phyloP scores from a whole-genome alignment of 805 yeast species.

The Diddensiella santjacobensis region DNA sequence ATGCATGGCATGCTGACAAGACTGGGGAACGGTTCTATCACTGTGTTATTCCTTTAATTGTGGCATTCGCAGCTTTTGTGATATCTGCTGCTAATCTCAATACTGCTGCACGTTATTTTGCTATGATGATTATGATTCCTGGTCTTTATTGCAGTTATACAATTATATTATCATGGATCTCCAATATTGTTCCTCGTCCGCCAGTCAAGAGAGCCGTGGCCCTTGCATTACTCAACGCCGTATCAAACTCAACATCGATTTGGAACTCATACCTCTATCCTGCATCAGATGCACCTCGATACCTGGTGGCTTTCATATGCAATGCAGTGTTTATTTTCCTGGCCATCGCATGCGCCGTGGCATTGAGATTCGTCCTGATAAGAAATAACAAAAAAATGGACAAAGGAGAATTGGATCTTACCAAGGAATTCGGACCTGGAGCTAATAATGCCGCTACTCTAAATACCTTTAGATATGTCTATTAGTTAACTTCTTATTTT shows the following conservation, averaged over 20 bases:
- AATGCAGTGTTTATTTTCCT: conserved; percentile 16
- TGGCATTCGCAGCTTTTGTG: conserved; percentile 7
- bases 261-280: conserved; percentile 21
- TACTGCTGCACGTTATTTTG: conserved; percentile 55
- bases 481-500: neutral
- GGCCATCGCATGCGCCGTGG: conserved; percentile 8
- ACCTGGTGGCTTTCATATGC: conserved; percentile 15
- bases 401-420: conserved; percentile 12
- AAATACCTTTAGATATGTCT: no score
- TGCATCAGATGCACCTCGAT: conserved; percentile 16
- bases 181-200: conserved; percentile 54
- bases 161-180: conserved; percentile 51
- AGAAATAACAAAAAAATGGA: conserved; percentile 16
- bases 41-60: conserved; percentile 37
- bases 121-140: conserved; percentile 55
- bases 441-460: conserved; percentile 3
- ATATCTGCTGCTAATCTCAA: conserved; percentile 37
- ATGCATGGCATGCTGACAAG: conserved; percentile 55
- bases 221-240: conserved; percentile 51
- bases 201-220: conserved; percentile 57
- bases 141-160: conserved; percentile 53
- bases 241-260: conserved; percentile 24
- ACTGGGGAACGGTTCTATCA: conserved; percentile 55
- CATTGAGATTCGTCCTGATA: conserved; percentile 10
- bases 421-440: no score